A percentile compares a stretch with the other conserved stretches of the same genome.
Conservation (phyloP, 2,329 filamentous ascomycete species). For the Sporothrix mexicana region DNA sequence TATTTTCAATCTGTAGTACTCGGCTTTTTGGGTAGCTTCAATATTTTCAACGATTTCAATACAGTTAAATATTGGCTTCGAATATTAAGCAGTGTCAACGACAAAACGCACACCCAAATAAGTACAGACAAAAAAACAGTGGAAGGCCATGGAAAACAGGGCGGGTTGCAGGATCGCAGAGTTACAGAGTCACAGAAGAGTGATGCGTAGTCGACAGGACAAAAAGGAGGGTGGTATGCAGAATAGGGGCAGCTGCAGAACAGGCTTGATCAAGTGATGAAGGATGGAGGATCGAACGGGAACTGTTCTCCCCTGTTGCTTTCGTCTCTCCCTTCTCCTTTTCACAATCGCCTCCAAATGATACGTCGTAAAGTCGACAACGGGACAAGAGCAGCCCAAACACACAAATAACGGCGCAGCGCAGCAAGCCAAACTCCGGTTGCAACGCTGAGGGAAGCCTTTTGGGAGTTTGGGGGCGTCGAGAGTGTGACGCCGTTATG, state of each 20-base stretch:
- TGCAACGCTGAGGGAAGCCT: constrained; percentile 12
- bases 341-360: background rate
- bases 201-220: constrained; percentile 11
- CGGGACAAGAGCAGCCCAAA: background rate
- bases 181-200: background rate
- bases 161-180: background rate
- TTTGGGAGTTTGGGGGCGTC: background rate
- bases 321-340: too few species aligned
- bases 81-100: too few species aligned
- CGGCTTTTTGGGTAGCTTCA: background rate
- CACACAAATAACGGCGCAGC: constrained; percentile 1
- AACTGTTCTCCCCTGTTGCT: too few species aligned
- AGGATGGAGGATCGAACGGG: background rate
- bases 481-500: background rate
- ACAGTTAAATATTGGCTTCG: background rate
- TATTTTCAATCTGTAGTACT: background rate
- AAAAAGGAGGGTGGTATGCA: background rate
- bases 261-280: background rate
- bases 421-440: background rate
- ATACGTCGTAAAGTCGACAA: background rate
- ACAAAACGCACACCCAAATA: background rate
- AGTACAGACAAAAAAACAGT: background rate
- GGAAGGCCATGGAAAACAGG: background rate
- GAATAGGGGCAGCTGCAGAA: background rate
- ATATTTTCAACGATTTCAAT: background rate